Conservation (phyloP, 2,329 filamentous ascomycete genomes). For the Hypoxylon sp. region DNA sequence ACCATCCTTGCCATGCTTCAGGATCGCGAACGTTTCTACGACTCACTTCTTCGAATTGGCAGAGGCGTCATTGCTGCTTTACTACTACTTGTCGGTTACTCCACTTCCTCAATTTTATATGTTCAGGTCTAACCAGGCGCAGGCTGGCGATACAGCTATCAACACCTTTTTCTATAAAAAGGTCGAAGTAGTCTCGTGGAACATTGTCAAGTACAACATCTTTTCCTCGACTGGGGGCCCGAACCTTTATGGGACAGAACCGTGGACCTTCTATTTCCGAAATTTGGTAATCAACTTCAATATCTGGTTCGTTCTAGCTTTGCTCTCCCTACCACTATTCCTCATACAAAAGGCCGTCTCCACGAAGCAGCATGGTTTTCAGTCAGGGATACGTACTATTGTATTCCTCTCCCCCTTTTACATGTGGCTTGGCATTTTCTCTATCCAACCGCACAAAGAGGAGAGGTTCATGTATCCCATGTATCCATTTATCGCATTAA, state of each 20-base stretch:
- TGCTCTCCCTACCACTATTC: slow-evolving; percentile 82
- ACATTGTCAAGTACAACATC: slow-evolving; percentile 96
- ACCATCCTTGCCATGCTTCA: slow-evolving; percentile 67
- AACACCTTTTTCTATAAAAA: slow-evolving; percentile 91
- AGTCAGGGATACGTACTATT: slow-evolving; percentile 80
- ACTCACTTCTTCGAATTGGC: slow-evolving; percentile 72
- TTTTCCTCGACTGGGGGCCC: slow-evolving; percentile 87
- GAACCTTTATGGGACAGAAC: slow-evolving; percentile 94
- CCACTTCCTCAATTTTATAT: slow-evolving; percentile 1
- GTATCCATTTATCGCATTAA: slow-evolving; percentile 91
- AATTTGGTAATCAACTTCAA: slow-evolving; percentile 97
- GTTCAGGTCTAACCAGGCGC: slow-evolving; percentile 34
- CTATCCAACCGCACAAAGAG: slow-evolving; percentile 94
- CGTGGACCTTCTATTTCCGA: slow-evolving; percentile 96
- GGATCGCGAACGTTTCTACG: slow-evolving; percentile 71
- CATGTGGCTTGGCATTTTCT: slow-evolving; percentile 94
- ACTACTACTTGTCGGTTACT: slow-evolving; percentile 75
- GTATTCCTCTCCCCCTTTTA: slow-evolving; percentile 91
- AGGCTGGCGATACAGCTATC: slow-evolving; percentile 78
- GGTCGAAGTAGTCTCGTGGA: slow-evolving; percentile 83
- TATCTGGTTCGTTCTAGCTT: slow-evolving; percentile 87
- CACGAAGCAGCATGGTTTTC: slow-evolving; percentile 72
- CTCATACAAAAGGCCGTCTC: slow-evolving; percentile 78
- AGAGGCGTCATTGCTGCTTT: slow-evolving; percentile 78
- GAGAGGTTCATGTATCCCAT: slow-evolving; percentile 98